A percentile compares a stretch with the other conserved stretches of the same genome.
Evolutionary conservation across 2,329 filamentous ascomycete genomes (phyloP).

Genomic region (Westerdykella aurantiaca): DNA sequence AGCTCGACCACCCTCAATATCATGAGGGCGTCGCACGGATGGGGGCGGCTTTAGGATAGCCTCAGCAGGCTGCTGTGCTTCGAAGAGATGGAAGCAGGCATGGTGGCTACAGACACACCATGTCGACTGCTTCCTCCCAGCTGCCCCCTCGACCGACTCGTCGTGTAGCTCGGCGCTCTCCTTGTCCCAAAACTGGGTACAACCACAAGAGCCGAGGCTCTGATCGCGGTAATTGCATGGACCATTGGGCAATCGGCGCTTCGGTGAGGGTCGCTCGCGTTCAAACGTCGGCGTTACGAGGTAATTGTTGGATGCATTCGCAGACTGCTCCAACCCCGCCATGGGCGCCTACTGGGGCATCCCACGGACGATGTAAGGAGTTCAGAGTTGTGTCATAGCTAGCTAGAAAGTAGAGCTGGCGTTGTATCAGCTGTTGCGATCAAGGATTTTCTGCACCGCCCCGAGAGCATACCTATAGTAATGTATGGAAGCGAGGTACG

Average conservation of each 20-base stretch:
- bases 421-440: background rate
- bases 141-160: constrained; percentile 19
- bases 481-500: background rate
- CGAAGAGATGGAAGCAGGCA: constrained; percentile 49
- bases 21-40: constrained; percentile 4
- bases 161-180: constrained; percentile 29
- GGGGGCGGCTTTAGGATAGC: too few species aligned
- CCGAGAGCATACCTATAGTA: background rate
- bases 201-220: constrained; percentile 46
- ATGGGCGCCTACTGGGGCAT: constrained; percentile 33
- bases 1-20: constrained; percentile 12
- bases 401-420: background rate
- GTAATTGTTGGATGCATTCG: constrained; percentile 11
- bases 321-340: constrained; percentile 28
- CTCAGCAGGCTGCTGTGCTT: background rate
- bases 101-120: constrained; percentile 53
- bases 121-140: constrained; percentile 30
- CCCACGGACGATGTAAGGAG: constrained; percentile 23
- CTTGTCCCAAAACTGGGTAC: constrained; percentile 48
- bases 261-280: constrained; percentile 9
- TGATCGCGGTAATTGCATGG: constrained; percentile 50
- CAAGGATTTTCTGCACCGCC: background rate
- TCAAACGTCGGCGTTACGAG: constrained; percentile 11
- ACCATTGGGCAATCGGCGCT: constrained; percentile 43
- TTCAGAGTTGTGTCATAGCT: constrained; percentile 28